Base-by-base conservation (phyloP, 176 grass and related monocot species). In the Thalia dealbata region DNA sequence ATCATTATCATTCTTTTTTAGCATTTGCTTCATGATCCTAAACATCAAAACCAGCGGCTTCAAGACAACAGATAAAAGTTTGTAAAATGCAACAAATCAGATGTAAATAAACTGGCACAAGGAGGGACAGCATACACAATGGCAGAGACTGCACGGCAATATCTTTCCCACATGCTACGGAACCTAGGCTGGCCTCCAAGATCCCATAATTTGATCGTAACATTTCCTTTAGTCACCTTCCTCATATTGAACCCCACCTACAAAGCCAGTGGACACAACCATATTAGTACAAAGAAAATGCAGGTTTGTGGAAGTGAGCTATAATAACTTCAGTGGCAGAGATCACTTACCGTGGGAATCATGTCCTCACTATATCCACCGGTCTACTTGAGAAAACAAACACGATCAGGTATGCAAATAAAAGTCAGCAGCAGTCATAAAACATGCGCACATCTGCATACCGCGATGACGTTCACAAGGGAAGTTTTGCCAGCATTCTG, bases 171-270 rank as follows among this genome's bases (percentile, higher is more conserved):
- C 91, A 96, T 96, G 63, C 91, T 96, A 5, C 88, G 73, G 50
- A 96, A 96, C 78, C 92, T 86, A 78, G 88, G 88, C 70, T 96
- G 92, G 19, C 92, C 92, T 73, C 92, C 92, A 75, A 96, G 88
- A 83, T 96, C 92, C 92, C 92, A 96, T 51, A 96, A 80, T 76
- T 96, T 96, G 88, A 96, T 96, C 18, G 92, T 96, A 70, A 96
- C 88, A 78, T 91, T 96, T 81, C 92, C 92, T 87, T 96, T 96
- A 10, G 83, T 86, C 38, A 96, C 88, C 82, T 96, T 91, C 84
- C 86, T 87, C 92, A 96, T 96, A 76, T 96, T 96, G 79, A 96
- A 96, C 79, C 92, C 92, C 50, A 96, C 92, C 41, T 60, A 48
- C 11, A 48, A 9, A 48, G 32, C 45, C 45, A 48, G 45, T 48